phyloP scores from a whole-genome alignment of 2,329 filamentous ascomycete species.

The Ambrosiella beaveri region DNA sequence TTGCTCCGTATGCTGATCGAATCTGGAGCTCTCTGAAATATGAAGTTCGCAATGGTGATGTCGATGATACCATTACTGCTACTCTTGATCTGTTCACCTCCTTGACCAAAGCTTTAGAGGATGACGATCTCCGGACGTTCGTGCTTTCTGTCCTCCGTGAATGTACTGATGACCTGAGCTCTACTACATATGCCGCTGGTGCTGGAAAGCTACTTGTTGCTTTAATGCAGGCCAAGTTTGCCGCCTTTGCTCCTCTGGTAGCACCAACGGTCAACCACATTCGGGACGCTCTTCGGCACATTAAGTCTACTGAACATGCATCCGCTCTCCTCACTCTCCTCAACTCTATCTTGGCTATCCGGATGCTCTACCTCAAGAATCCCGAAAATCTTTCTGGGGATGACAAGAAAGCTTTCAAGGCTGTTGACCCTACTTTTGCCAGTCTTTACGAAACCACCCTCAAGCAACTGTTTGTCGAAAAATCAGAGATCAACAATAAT shows the following conservation, averaged over 20 bases:
- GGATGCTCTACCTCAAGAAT: slow-evolving; percentile 22
- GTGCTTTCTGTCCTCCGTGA: slow-evolving; percentile 33
- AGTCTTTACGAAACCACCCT: slow-evolving; percentile 22
- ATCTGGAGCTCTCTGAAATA: slow-evolving; percentile 46
- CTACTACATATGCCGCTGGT: slow-evolving; percentile 32
- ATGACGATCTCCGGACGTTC: slow-evolving; percentile 28
- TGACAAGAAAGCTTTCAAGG: slow-evolving; percentile 23
- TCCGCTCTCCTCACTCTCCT: slow-evolving; percentile 35
- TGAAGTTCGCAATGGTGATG: slow-evolving; percentile 43
- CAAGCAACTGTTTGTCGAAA: slow-evolving; percentile 19
- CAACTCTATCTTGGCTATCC: slow-evolving; percentile 32
- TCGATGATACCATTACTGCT: slow-evolving; percentile 38
- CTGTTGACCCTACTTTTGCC: slow-evolving; percentile 23
- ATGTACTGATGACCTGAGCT: slow-evolving; percentile 35
- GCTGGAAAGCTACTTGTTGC: slow-evolving; percentile 36
- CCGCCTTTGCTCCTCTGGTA: slow-evolving; percentile 31
- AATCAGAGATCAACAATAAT: slow-evolving; percentile 25
- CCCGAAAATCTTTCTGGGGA: slow-evolving; percentile 19
- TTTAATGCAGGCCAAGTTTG: slow-evolving; percentile 30
- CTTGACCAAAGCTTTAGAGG: slow-evolving; percentile 29
- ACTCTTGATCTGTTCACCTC: slow-evolving; percentile 37
- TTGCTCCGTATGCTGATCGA: slow-evolving; percentile 31
- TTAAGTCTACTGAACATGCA: slow-evolving; percentile 32
- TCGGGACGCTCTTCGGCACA: slow-evolving; percentile 32
- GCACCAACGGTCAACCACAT: slow-evolving; percentile 31